Base-by-base conservation (phyloP, 1,284 basidiomycete genomes). In the Austropuccinia psidii region DNA sequence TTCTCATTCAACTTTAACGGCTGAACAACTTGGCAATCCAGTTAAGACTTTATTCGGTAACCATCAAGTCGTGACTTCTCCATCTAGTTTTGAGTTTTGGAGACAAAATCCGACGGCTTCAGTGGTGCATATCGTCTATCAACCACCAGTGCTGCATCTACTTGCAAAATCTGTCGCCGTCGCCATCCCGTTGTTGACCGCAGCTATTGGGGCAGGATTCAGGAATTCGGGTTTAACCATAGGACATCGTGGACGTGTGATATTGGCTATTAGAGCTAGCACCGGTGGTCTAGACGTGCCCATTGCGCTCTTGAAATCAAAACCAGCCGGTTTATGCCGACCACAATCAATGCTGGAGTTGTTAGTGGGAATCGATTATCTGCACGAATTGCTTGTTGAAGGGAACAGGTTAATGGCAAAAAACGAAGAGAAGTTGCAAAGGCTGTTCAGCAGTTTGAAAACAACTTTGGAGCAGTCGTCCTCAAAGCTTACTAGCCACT, bases 221-320 rank as follows among this genome's bases (percentile, higher is more conserved):
- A 1, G 69, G 24, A 73, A 73, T 54, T 73, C 69, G 5, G 69
- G 69, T n/a, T 19, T 73, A 0, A 64, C 60, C n/a, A 31, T 73
- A 17, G 69, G 69, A 6, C 35, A 52, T 19, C 27, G 49, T 33
- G 69, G 69, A 4, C 45, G 60, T 17, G 33, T 52, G 0, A 62
- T 72, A 24, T 47, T 72, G 1, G 69, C 69, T 13, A 72, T 72
- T 49, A 57, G 69, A 2, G 33, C 69, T 19, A 62, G 58, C 27
- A 62, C 69, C 2, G 69, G 58, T 52, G 69, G 69, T 29, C n/a
- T 72, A 11, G 69, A 72, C 24, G 69, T 72, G 24, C 69, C 69
- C 5, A 72, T 72, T 9, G 69, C 69, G 9, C 45, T 43, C 29
- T 33, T 50, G 11, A 61, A 27, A 9, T 45, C 39, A 49, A 15